These are phyloP conservation scores for Aspergillus ochraceus DNA, from an alignment of 2,329 filamentous ascomycete genomes.

Conservation along the genomic window DNA sequence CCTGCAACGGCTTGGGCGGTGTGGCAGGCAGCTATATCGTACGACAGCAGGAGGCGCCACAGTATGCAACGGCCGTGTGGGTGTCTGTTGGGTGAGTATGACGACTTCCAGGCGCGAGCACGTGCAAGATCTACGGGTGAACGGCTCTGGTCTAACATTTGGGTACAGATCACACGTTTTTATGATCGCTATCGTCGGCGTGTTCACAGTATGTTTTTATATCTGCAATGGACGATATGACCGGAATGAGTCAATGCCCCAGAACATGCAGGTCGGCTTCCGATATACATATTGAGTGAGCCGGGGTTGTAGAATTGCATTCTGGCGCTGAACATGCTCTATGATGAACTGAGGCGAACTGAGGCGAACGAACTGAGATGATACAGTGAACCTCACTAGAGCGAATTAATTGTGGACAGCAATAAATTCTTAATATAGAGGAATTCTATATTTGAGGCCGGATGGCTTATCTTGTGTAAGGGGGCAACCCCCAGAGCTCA, in stretches of 20 bases:
- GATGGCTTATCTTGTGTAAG: too few relatives aligned
- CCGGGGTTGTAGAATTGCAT: not conserved
- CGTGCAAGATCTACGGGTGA: not conserved
- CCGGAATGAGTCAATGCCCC: slow-evolving; percentile 51
- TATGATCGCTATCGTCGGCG: slow-evolving; percentile 55
- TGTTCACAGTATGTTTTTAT: slow-evolving; percentile 57
- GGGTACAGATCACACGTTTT: slow-evolving; percentile 54
- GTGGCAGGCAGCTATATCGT: slow-evolving; percentile 69
- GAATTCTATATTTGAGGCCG: too few relatives aligned
- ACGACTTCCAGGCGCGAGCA: not conserved
- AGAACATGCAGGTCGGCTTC: slow-evolving; percentile 41
- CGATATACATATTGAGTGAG: slow-evolving; percentile 34
- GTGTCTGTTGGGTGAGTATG: slow-evolving; percentile 58
- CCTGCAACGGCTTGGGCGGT: slow-evolving; percentile 63
- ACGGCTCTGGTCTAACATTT: not conserved
- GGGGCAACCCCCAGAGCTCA: too few relatives aligned
- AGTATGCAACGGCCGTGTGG: slow-evolving; percentile 67
- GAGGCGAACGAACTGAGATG: too few relatives aligned
- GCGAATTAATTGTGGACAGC: too few relatives aligned
- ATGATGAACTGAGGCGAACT: not conserved
- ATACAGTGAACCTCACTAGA: too few relatives aligned
- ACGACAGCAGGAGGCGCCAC: slow-evolving; percentile 59
- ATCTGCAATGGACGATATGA: slow-evolving; percentile 51
- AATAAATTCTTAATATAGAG: too few relatives aligned
- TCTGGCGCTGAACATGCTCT: not conserved